Evolutionary conservation across 2,329 filamentous ascomycete species (phyloP).

Genomic region (Beauveria sp.): DNA sequence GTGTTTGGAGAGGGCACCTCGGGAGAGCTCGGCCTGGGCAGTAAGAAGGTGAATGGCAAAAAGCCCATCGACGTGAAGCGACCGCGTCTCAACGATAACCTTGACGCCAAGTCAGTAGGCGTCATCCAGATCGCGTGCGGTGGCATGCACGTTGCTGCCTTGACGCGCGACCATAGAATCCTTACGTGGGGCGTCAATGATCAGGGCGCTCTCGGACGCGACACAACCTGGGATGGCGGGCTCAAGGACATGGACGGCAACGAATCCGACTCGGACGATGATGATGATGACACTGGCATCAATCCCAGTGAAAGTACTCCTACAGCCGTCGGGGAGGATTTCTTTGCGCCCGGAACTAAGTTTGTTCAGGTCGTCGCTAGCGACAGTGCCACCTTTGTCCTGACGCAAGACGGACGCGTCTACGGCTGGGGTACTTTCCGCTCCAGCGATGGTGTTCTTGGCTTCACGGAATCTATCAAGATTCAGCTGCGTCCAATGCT

Average conservation of each 20-base stretch:
- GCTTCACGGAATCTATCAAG: constrained; percentile 48
- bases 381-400: constrained; percentile 67
- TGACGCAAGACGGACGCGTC: constrained; percentile 67
- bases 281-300: constrained; percentile 56
- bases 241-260: constrained; percentile 46
- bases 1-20: constrained; percentile 73
- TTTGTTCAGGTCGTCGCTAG: constrained; percentile 60
- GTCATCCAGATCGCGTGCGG: constrained; percentile 71
- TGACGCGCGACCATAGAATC: constrained; percentile 75
- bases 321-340: constrained; percentile 47
- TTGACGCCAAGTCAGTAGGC: constrained; percentile 52
- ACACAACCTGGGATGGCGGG: constrained; percentile 62
- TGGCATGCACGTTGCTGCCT: constrained; percentile 72
- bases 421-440: constrained; percentile 84
- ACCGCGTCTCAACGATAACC: constrained; percentile 69
- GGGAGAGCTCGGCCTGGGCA: constrained; percentile 77
- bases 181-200: constrained; percentile 86
- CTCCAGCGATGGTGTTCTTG: constrained; percentile 55
- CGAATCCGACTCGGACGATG: constrained; percentile 48
- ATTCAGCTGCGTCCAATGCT: constrained; percentile 44
- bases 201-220: constrained; percentile 69
- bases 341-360: constrained; percentile 53
- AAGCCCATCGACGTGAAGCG: constrained; percentile 70
- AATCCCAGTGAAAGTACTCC: constrained; percentile 70
- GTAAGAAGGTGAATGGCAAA: constrained; percentile 52